phyloP scores from a whole-genome alignment of 169 alveolate genomes.

The Plasmodium knowlesi region DNA sequence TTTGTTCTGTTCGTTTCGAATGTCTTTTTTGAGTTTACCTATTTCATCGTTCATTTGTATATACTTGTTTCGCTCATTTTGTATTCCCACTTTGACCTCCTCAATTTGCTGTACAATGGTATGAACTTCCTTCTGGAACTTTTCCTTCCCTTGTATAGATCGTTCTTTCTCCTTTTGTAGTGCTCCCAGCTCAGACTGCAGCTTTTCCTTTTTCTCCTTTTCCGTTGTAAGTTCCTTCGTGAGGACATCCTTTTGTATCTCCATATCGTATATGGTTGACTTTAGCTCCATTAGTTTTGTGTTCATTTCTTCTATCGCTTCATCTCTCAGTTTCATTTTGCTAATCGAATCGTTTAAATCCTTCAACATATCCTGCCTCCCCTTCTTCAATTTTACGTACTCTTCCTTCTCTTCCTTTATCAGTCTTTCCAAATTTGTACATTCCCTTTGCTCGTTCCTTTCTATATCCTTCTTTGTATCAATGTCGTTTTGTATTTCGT shows the following conservation, averaged over 20 bases:
- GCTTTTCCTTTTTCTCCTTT: constrained; percentile 46
- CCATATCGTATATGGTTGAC: constrained; percentile 5
- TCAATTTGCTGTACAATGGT: not conserved
- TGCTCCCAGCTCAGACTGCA: constrained; percentile 7
- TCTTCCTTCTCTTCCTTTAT: constrained; percentile 36
- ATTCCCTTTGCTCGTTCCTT: constrained; percentile 19
- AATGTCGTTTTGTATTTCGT: constrained; percentile 19
- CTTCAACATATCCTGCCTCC: constrained; percentile 11
- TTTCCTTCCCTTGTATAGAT: not conserved
- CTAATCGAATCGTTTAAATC: constrained; percentile 24
- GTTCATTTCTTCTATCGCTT: constrained; percentile 49
- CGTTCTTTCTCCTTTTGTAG: constrained; percentile 20
- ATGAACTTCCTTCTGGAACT: not conserved
- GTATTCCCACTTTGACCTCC: not conserved
- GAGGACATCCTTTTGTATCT: constrained; percentile 13
- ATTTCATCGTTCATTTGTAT: constrained; percentile 16
- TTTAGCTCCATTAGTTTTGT: constrained; percentile 24
- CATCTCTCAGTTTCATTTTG: constrained; percentile 63
- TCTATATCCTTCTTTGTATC: constrained; percentile 11
- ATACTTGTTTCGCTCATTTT: constrained; percentile 27
- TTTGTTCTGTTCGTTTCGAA: constrained; percentile 6
- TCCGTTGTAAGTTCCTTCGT: constrained; percentile 4
- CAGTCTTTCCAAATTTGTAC: constrained; percentile 2
- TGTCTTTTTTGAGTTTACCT: constrained; percentile 19
- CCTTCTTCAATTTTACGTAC: not conserved